These are phyloP conservation scores for Aristolochia fimbriata DNA, from an alignment of 164 flowering plant genomes.

Conservation along the genomic window DNA sequence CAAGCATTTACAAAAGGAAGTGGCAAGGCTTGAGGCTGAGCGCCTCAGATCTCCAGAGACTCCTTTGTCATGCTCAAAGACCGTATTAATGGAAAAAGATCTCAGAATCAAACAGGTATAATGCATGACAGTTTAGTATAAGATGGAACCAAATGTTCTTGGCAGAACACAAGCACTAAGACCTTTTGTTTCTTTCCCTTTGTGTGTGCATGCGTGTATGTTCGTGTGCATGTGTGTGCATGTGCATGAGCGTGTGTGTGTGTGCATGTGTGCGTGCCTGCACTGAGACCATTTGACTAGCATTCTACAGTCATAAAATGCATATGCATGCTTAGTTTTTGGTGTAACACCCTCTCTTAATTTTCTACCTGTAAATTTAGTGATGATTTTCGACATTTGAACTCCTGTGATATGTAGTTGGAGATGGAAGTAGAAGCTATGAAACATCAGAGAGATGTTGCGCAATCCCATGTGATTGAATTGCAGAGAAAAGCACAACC, in stretches of 20 bases:
- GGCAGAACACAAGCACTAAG: background rate
- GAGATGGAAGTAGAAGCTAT: conserved; percentile 74
- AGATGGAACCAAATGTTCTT: conserved; percentile 20
- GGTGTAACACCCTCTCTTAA: too few relatives aligned
- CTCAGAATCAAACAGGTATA: conserved; percentile 75
- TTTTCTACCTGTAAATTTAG: too few relatives aligned
- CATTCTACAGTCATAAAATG: too few relatives aligned
- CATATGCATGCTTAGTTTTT: too few relatives aligned
- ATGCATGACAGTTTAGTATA: conserved; percentile 41
- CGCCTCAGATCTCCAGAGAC: conserved; percentile 29
- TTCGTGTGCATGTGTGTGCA: too few relatives aligned
- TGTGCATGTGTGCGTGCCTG: background rate
- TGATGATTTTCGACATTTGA: too few relatives aligned
- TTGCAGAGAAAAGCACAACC: too few relatives aligned
- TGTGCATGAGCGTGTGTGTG: too few relatives aligned
- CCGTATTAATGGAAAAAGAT: conserved; percentile 64
- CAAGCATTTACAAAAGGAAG: conserved; percentile 75
- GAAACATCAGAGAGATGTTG: conserved; percentile 65
- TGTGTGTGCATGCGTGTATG: too few relatives aligned
- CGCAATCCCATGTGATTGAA: conserved; percentile 39
- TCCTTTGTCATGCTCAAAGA: conserved; percentile 23
- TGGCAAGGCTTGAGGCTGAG: conserved; percentile 67
- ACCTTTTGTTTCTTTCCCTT: too few relatives aligned
- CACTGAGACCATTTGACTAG: too few relatives aligned
- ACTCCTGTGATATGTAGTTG: conserved; percentile 40